A percentile compares a stretch with the other conserved stretches of the same genome.
These are phyloP conservation scores for Lanmaoa rubissima DNA, from an alignment of 768 basidiomycete genomes.

Conservation along the genomic window DNA sequence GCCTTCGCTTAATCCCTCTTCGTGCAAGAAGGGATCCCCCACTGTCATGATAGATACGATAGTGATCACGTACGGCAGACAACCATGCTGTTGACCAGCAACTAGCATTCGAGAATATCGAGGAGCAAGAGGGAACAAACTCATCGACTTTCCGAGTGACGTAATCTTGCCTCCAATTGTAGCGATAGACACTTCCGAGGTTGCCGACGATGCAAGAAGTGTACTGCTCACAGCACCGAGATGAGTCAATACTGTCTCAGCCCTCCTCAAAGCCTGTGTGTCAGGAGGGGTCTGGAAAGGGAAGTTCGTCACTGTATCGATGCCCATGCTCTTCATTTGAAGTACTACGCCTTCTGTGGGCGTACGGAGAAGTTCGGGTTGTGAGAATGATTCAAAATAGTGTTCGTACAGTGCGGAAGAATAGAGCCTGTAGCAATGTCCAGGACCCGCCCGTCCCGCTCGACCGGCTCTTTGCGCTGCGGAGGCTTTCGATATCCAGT, in stretches of 20 bases:
- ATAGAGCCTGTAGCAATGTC: slow-evolving; percentile 96
- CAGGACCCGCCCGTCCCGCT: slow-evolving; percentile 96
- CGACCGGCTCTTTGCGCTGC: slow-evolving; percentile 93
- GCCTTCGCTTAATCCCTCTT: slow-evolving; percentile 57
- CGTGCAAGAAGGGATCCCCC: slow-evolving; percentile 93
- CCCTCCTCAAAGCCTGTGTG: slow-evolving; percentile 65
- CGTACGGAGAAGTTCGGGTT: slow-evolving; percentile 92
- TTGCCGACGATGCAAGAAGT: slow-evolving; percentile 22
- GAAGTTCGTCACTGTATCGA: slow-evolving; percentile 94
- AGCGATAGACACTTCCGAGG: slow-evolving; percentile 12
- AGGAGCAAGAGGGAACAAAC: slow-evolving; percentile 90
- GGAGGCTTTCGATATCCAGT: slow-evolving; percentile 94
- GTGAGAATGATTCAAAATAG: slow-evolving; percentile 82
- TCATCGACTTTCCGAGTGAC: slow-evolving; percentile 87
- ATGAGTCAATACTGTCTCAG: slow-evolving; percentile 76
- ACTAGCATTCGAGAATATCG: slow-evolving; percentile 96
- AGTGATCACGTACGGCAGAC: slow-evolving; percentile 87
- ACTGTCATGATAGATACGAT: slow-evolving; percentile 90
- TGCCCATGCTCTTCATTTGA: slow-evolving; percentile 99
- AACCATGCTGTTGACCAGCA: slow-evolving; percentile 80
- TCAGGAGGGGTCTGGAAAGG: slow-evolving; percentile 98
- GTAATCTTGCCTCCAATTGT: slow-evolving; percentile 69
- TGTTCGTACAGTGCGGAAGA: slow-evolving; percentile 94
- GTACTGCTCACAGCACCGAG: slow-evolving; percentile 72
- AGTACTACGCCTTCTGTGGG: slow-evolving; percentile 96